Conservation (phyloP, 176 grass and related monocot species). For the Microstegium vimineum region DNA sequence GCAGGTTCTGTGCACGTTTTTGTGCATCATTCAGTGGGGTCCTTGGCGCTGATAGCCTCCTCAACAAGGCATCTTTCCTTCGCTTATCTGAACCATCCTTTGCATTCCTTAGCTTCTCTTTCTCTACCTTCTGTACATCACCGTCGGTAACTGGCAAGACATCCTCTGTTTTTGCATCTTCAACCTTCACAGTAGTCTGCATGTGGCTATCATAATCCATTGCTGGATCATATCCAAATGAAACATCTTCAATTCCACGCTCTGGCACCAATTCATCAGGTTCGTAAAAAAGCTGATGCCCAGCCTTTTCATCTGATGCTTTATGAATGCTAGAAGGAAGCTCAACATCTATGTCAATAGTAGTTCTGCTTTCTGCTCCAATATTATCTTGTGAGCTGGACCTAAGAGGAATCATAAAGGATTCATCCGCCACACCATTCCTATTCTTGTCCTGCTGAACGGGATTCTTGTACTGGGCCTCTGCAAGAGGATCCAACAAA, state of each 20-base stretch:
- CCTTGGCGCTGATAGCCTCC: slow-evolving; percentile 55
- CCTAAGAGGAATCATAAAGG: slow-evolving; percentile 83
- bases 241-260: slow-evolving; percentile 53
- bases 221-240: slow-evolving; percentile 77
- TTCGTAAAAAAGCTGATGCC: slow-evolving; percentile 68
- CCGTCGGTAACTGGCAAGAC: slow-evolving; percentile 20
- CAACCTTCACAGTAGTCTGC: slow-evolving; percentile 37
- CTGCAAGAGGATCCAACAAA: slow-evolving; percentile 70
- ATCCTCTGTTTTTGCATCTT: slow-evolving; percentile 48
- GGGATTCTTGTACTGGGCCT: slow-evolving; percentile 50
- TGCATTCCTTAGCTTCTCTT: slow-evolving; percentile 57
- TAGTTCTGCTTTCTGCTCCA: slow-evolving; percentile 46
- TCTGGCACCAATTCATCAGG: slow-evolving; percentile 83
- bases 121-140: slow-evolving; percentile 57
- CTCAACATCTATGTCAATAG: slow-evolving; percentile 85
- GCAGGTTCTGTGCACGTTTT: slow-evolving; percentile 86
- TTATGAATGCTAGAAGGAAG: slow-evolving; percentile 33
- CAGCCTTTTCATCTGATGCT: slow-evolving; percentile 34
- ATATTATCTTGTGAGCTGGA: slow-evolving; percentile 49
- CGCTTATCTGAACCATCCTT: slow-evolving; percentile 68
- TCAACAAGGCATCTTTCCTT: slow-evolving; percentile 64
- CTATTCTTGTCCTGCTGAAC: slow-evolving; percentile 43
- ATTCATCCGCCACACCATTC: slow-evolving; percentile 60
- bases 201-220: slow-evolving; percentile 75
- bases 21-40: slow-evolving; percentile 67